Conservation (phyloP, 1,284 basidiomycete genomes). For the Heterobasidion occidentale region DNA sequence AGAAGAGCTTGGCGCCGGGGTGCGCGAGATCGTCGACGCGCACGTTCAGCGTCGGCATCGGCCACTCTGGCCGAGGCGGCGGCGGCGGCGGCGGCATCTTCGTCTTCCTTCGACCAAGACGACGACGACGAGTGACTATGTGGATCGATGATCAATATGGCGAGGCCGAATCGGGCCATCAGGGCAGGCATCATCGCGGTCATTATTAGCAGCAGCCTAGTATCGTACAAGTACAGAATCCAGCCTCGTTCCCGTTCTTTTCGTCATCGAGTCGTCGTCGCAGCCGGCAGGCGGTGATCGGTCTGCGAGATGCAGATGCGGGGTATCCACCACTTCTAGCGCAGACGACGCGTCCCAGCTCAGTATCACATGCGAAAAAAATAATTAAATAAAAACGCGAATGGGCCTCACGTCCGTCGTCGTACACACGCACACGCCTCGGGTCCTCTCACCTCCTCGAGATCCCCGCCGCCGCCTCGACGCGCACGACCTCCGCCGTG, state of each 20-base stretch:
- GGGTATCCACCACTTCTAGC: no score
- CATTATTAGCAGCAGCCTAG: no score
- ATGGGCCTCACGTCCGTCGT: no score
- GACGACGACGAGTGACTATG: not conserved
- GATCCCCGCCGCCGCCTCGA: conserved; percentile 49
- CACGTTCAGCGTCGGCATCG: conserved; percentile 47
- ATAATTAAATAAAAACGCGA: not conserved
- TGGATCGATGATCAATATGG: not conserved
- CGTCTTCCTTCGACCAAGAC: conserved; percentile 7
- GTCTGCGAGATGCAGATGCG: no score
- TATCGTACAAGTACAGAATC: no score
- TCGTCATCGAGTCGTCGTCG: no score
- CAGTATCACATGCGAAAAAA: not conserved
- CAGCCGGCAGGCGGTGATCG: no score
- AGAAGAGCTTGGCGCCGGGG: conserved; percentile 49
- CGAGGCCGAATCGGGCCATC: not conserved
- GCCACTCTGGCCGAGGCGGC: conserved; percentile 30
- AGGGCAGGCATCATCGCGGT: no score
- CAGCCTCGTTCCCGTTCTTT: no score
- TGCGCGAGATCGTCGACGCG: conserved; percentile 52
- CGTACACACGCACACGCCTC: not conserved
- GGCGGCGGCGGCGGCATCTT: conserved; percentile 23
- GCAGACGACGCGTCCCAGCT: no score
- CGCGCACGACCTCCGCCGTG: conserved; percentile 47
- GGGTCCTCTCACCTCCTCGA: not conserved